Evolutionary conservation across 1,284 basidiomycete genomes (phyloP), one percentile per base, ranked within the genome.

Genomic region (Sporisorium iseilematis-ciliati): DNA sequence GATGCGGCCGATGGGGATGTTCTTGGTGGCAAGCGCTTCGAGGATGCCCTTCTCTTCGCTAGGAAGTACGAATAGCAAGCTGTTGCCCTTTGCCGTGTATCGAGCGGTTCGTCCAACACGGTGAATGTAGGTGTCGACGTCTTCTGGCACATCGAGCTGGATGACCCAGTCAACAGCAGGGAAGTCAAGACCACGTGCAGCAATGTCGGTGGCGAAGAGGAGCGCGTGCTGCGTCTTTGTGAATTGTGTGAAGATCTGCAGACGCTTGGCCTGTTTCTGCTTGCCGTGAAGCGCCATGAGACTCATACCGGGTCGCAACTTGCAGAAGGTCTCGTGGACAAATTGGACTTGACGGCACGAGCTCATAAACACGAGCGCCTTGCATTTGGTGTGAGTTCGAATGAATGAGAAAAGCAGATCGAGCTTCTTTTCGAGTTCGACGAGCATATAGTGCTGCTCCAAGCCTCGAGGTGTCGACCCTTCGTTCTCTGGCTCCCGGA

Each of bases 101-200:
- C 96, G 89, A 40, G 96, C 97, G 10, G 96, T 99, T 57, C 96
- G 89, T 1, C 96, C 96, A 1, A 99, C 96, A 25, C 96, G 91
- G 85, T 99, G 96, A 51, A 99, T 94, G 85, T 99, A 99, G 12
- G 94, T 97, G 68, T 97, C 95, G n/a, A 92, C 93, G 82, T 98
- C 95, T 86, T 99, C 96, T 0, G 96, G 96, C 25, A 93, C 94
- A 85, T 99, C 96, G n/a, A 95, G 88, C 85, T 99, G 97, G 38
- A 99, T 86, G 12, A 99, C 96, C 96, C 97, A 99, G 85, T 97
- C 94, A 26, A 99, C 92, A 0, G 93, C 90, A 3, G 97, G 95
- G 85, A 99, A 99, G 86, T 99, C 97, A 65, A 99, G 89, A 14
- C 96, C 96, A 62, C 97, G 91, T 3, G 96, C 95, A 26, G 97